phyloP scores from a whole-genome alignment of 106 monocot species.

The Platanthera zijinensis region DNA sequence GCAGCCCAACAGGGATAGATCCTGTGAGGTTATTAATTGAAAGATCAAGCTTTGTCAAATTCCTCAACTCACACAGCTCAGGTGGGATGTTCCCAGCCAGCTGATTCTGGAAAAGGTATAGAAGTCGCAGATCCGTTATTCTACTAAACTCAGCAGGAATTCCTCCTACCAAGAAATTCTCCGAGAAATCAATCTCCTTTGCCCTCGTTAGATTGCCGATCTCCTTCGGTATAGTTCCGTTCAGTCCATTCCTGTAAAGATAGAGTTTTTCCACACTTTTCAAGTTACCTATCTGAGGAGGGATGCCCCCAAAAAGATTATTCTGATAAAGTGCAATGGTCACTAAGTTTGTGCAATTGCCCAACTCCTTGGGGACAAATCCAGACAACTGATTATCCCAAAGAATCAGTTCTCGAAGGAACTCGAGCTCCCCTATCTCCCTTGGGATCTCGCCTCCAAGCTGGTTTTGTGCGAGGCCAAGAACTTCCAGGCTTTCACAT shows the following conservation, averaged over 20 bases:
- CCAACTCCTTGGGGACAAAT: slow-evolving; percentile 57
- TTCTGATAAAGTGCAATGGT: slow-evolving; percentile 82
- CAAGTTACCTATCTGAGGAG: slow-evolving; percentile 55
- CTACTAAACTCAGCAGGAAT: slow-evolving; percentile 62
- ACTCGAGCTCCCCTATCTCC: slow-evolving; percentile 47
- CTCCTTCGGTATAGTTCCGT: slow-evolving; percentile 76
- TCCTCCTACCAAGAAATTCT: slow-evolving; percentile 60
- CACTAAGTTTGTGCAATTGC: slow-evolving; percentile 49
- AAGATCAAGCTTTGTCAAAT: slow-evolving; percentile 77
- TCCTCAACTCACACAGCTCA: slow-evolving; percentile 55
- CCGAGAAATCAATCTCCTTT: slow-evolving; percentile 81
- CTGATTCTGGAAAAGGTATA: slow-evolving; percentile 81
- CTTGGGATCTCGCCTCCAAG: slow-evolving; percentile 56
- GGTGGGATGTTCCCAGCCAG: slow-evolving; percentile 58
- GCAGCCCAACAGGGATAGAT: slow-evolving; percentile 55
- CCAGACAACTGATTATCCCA: slow-evolving; percentile 68
- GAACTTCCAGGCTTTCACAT: slow-evolving; percentile 38
- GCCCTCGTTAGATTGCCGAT: slow-evolving; percentile 53
- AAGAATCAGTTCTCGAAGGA: slow-evolving; percentile 56
- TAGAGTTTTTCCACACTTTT: slow-evolving; percentile 44
- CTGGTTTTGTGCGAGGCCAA: slow-evolving; percentile 88
- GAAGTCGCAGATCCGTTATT: slow-evolving; percentile 41
- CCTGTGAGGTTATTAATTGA: slow-evolving; percentile 79
- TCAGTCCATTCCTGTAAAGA: slow-evolving; percentile 72
- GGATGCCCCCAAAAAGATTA: slow-evolving; percentile 61